Evolutionary conservation across 306 rosid genomes (phyloP).

Genomic region (Lotus japonicus): DNA sequence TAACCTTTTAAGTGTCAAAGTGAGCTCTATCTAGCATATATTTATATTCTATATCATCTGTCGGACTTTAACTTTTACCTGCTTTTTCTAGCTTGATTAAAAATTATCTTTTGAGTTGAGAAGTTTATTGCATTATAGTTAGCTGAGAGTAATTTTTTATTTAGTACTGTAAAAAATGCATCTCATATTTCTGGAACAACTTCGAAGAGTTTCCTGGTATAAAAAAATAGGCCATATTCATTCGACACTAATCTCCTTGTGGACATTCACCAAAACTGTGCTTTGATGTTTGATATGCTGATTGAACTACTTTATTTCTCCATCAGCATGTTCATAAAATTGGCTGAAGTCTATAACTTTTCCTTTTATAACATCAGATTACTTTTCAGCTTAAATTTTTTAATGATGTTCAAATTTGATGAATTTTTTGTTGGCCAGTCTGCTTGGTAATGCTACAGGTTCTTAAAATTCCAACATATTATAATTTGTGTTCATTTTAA

Average conservation of each 20-base stretch:
- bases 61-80: slow-evolving; percentile 10
- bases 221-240: not conserved
- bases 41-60: no score
- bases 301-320: not conserved
- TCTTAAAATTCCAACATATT: not conserved
- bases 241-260: not conserved
- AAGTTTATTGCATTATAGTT: not conserved
- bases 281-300: not conserved
- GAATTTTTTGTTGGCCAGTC: not conserved
- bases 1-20: not conserved
- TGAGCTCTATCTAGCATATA: not conserved
- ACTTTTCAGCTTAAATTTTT: not conserved
- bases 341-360: not conserved
- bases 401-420: not conserved
- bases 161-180: not conserved
- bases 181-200: not conserved
- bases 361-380: not conserved
- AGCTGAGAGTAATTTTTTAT: not conserved
- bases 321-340: not conserved
- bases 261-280: not conserved
- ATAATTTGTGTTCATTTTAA: not conserved
- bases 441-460: not conserved
- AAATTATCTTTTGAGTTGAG: not conserved
- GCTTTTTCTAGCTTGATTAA: not conserved
- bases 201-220: not conserved